Conservation (phyloP, 2,329 filamentous ascomycete species). For the Cytospora piceae region DNA sequence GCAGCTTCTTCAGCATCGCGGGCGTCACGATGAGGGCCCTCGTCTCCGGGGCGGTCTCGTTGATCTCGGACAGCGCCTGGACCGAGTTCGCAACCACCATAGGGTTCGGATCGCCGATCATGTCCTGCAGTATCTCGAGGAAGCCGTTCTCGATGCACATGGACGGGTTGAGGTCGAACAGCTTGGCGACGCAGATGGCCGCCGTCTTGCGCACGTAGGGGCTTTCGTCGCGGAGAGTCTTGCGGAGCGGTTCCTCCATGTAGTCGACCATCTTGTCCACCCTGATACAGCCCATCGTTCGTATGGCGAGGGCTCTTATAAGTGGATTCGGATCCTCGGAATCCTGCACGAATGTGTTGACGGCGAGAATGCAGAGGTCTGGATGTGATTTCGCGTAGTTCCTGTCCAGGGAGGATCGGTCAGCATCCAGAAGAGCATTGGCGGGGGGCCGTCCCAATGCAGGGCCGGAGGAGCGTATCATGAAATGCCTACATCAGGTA, state of each 20-base stretch:
- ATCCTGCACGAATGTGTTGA: slow-evolving; percentile 99
- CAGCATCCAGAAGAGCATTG: slow-evolving; percentile 28
- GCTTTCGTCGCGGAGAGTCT: slow-evolving; percentile 95
- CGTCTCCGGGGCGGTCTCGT: slow-evolving; percentile 87
- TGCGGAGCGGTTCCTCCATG: slow-evolving; percentile 96
- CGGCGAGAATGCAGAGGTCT: slow-evolving; percentile 95
- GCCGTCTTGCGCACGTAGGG: slow-evolving; percentile 98
- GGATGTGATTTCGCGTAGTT: slow-evolving; percentile 99
- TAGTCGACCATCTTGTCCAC: slow-evolving; percentile 99
- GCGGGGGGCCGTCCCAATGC: slow-evolving; percentile 19
- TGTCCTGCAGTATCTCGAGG: slow-evolving; percentile 87
- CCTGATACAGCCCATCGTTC: slow-evolving; percentile 97
- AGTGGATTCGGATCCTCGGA: slow-evolving; percentile 98
- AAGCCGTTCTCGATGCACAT: slow-evolving; percentile 98
- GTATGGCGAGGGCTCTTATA: slow-evolving; percentile 89
- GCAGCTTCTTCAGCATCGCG: slow-evolving; percentile 86
- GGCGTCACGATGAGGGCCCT: slow-evolving; percentile 82
- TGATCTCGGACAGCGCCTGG: slow-evolving; percentile 88
- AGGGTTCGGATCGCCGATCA: slow-evolving; percentile 96
- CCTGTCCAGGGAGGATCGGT: slow-evolving; percentile 53
- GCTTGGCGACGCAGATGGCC: slow-evolving; percentile 95
- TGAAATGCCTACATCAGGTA: slow-evolving; percentile 79
- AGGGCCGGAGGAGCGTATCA: neutral
- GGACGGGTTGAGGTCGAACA: slow-evolving; percentile 90
- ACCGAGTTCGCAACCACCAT: slow-evolving; percentile 99